Percentiles rank a stretch among this genome's conserved stretches.
phyloP scores from a whole-genome alignment of 306 rosid genomes.

The Acacia melanoxylon region DNA sequence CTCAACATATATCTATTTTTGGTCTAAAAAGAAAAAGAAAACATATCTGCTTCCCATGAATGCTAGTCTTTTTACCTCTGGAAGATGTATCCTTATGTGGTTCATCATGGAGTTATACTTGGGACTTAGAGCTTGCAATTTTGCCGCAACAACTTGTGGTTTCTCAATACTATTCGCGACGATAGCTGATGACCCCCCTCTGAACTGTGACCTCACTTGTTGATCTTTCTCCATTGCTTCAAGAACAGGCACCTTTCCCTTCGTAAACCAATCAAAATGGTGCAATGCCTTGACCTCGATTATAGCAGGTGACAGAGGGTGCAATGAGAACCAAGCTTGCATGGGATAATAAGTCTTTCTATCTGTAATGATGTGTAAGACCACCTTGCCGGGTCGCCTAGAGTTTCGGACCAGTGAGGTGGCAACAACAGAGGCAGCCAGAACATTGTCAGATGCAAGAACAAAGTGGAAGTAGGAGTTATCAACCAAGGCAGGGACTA shows the following conservation, averaged over 20 bases:
- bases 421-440: slow-evolving; percentile 92
- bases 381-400: slow-evolving; percentile 59
- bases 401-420: slow-evolving; percentile 78
- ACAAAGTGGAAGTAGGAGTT: slow-evolving; percentile 85
- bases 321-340: slow-evolving; percentile 99
- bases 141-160: slow-evolving; percentile 83
- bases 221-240: slow-evolving; percentile 99
- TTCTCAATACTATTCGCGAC: slow-evolving; percentile 76
- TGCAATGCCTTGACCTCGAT: slow-evolving; percentile 97
- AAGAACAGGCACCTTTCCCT: slow-evolving; percentile 95
- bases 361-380: slow-evolving; percentile 90
- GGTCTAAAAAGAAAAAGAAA: not conserved
- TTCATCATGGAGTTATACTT: slow-evolving; percentile 98
- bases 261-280: slow-evolving; percentile 94
- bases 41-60: not conserved
- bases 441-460: slow-evolving; percentile 91
- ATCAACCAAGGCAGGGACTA: slow-evolving; percentile 91
- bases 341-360: slow-evolving; percentile 89
- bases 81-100: slow-evolving; percentile 92
- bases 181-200: slow-evolving; percentile 96
- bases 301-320: slow-evolving; percentile 79
- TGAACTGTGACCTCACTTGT: slow-evolving; percentile 73
- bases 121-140: slow-evolving; percentile 96
- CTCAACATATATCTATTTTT: not conserved
- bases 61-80: slow-evolving; percentile 66